Evolutionary conservation across 192 early-diverging fungal genomes (phyloP).

Genomic region (Phlyctochytrium bullatum): DNA sequence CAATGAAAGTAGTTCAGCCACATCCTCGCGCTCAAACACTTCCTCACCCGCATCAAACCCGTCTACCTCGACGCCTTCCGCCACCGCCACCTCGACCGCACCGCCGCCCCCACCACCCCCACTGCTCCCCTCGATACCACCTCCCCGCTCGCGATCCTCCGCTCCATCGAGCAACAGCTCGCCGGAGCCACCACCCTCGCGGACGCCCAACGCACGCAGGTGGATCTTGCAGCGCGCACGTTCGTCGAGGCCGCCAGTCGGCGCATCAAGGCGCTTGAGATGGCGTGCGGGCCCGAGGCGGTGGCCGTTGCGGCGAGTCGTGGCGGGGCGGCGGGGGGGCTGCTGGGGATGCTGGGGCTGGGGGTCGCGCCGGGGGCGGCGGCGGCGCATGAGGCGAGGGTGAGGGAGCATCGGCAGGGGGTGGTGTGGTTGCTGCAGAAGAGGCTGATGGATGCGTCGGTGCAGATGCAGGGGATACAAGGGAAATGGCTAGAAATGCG

Average conservation of each 20-base stretch:
- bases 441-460: constrained; percentile 32
- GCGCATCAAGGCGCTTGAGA: neutral
- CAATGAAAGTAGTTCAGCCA: neutral
- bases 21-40: neutral
- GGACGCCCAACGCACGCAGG: neutral
- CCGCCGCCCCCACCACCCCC: neutral
- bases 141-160: neutral
- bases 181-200: neutral
- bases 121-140: neutral
- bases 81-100: neutral
- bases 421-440: constrained; percentile 40
- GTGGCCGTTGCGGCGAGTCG: neutral
- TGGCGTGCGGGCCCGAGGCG: neutral
- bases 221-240: neutral
- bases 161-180: neutral
- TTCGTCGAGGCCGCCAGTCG: neutral
- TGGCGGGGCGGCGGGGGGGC: neutral
- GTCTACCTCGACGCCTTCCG: constrained; percentile 10
- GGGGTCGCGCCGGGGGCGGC: neutral
- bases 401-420: constrained; percentile 30
- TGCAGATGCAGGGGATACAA: constrained; percentile 32
- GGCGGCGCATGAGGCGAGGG: constrained; percentile 9
- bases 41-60: neutral
- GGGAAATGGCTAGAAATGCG: constrained; percentile 23
- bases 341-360: neutral